Base-by-base conservation (phyloP, 2,329 filamentous ascomycete species). In the Colletotrichum tabaci region DNA sequence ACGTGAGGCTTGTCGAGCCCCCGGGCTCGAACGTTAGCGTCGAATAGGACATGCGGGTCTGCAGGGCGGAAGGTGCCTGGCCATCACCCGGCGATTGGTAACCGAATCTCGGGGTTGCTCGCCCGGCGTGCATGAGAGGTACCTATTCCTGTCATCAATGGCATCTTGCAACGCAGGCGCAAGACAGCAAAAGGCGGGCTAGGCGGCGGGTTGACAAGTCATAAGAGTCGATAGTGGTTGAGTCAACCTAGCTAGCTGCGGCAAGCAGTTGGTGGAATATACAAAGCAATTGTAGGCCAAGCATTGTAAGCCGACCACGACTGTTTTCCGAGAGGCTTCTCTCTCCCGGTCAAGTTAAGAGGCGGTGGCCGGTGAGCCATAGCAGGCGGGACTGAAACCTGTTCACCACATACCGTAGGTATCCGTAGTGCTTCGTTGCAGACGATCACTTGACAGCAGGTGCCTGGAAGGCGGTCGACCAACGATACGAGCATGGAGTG, bases 21-120 rank as follows among this genome's bases (percentile, higher is more conserved):
- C 65, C 52, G 2, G 60, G 52, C 60, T 21, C 64, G 26, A 47
- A 53, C 55, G 49, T 50, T 70, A 65, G 69, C 69, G 70, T 49
- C 26, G 40, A 56, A 26, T 68, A 58, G 52, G 65, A 68, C n/a
- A 63, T 68, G 64, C 68, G 67, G 58, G 50, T 13, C 57, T 68
- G 64, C 68, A 68, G 47, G 68, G 52, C 52, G 65, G 52, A 68
- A 58, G 23, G 68, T 68, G 58, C 58, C 68, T 68, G 65, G 21
- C 52, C 46, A 68, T 68, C 57, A 40, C 16, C 52, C 56, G 65
- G 58, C 47, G 64, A 63, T 71, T 71, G 65, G 65, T 47, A 58
- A 46, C 65, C 30, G 26, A 44, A n/a, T 26, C 65, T 71, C 68
- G 68, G 68, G 57, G 65, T 68, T 68, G 52, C 52, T 71, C 65